Percentiles rank a stretch among this genome's conserved stretches.
Evolutionary conservation across 2,329 filamentous ascomycete species (phyloP).

Genomic region (Colletotrichum sp.): DNA sequence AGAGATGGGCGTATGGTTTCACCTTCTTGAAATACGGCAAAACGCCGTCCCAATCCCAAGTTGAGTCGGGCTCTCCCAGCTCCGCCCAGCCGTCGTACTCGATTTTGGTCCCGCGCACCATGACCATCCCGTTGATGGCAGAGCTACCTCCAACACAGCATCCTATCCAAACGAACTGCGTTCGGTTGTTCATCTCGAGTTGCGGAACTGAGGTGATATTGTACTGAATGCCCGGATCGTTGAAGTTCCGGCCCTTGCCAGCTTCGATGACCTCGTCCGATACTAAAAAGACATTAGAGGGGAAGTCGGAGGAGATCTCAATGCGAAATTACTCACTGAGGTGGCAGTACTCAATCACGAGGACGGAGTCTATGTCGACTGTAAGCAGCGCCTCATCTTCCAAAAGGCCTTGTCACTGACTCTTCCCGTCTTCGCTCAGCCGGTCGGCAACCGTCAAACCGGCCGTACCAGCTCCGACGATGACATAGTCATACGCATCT

Average conservation of each 20-base stretch:
- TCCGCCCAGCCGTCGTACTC: constrained; percentile 50
- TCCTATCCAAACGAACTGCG: constrained; percentile 31
- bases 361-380: not conserved
- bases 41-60: constrained; percentile 40
- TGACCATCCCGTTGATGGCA: constrained; percentile 43
- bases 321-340: not conserved
- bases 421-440: constrained; percentile 31
- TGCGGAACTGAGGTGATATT: constrained; percentile 33
- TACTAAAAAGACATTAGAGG: not conserved
- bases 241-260: not conserved
- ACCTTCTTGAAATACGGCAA: constrained; percentile 50
- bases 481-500: constrained; percentile 32
- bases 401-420: constrained; percentile 20
- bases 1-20: not conserved
- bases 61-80: constrained; percentile 50
- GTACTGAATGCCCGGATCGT: constrained; percentile 24
- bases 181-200: constrained; percentile 27
- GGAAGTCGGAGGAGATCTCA: too few species aligned
- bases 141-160: constrained; percentile 42
- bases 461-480: constrained; percentile 48
- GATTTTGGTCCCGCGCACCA: constrained; percentile 34
- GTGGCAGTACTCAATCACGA: constrained; percentile 20
- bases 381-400: not conserved
- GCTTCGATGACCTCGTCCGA: not conserved
- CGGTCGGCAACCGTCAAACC: constrained; percentile 44